phyloP scores from a whole-genome alignment of 2,329 filamentous ascomycete species.

The Ceratocystis eucalypticola region DNA sequence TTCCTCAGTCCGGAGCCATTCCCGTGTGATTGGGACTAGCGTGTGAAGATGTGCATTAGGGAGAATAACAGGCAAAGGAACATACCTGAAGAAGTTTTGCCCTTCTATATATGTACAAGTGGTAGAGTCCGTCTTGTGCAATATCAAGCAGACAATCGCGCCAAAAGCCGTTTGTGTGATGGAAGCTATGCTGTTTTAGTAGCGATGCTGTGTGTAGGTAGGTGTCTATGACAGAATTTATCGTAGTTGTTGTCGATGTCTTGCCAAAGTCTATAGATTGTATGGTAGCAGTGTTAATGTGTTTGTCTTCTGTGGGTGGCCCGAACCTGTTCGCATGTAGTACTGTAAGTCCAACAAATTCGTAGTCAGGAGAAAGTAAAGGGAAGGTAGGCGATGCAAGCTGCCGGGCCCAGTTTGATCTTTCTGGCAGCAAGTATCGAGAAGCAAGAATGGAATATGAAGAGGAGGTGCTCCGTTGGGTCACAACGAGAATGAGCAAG shows the following conservation, averaged over 20 bases:
- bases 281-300: not conserved
- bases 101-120: not conserved
- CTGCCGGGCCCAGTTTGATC: not conserved
- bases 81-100: not conserved
- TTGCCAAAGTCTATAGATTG: not conserved
- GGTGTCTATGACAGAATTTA: not conserved
- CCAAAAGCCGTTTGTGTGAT: not conserved
- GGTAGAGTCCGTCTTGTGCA: not conserved
- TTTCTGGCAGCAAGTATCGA: not conserved
- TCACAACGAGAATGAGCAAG: not conserved
- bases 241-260: not conserved
- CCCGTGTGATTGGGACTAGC: not conserved
- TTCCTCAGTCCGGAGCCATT: not conserved
- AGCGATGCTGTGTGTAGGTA: not conserved
- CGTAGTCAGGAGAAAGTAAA: slow-evolving; percentile 22
- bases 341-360: slow-evolving; percentile 22
- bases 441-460: not conserved
- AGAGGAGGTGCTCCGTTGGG: not conserved
- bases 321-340: slow-evolving; percentile 32
- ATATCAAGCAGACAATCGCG: not conserved
- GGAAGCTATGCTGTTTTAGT: not conserved
- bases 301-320: slow-evolving; percentile 29
- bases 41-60: not conserved
- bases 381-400: not conserved
- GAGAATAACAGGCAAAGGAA: not conserved